Conservation (phyloP, 1,139 yeast species). For the Ogataea hybrid region DNA sequence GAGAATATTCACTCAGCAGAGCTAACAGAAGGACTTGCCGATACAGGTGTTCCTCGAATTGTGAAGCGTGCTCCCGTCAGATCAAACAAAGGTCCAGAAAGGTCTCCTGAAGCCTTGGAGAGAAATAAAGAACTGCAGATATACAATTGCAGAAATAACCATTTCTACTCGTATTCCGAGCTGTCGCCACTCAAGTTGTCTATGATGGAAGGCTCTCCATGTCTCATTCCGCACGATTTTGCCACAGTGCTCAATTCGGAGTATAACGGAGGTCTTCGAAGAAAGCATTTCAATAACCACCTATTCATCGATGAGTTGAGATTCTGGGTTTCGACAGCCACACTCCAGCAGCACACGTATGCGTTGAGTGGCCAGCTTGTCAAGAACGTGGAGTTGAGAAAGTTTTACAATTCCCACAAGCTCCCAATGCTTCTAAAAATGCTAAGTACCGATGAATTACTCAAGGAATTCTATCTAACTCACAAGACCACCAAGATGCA, state of each 20-base stretch:
- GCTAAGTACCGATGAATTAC: conserved; percentile 38
- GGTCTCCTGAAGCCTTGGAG: conserved; percentile 13
- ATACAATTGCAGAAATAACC: conserved; percentile 48
- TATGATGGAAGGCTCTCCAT: conserved; percentile 48
- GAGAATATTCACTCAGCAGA: conserved; percentile 2
- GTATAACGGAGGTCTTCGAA: conserved; percentile 24
- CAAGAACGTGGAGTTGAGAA: conserved; percentile 5
- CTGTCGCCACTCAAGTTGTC: conserved; percentile 44
- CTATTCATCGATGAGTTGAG: conserved; percentile 24
- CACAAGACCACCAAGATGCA: conserved; percentile 39
- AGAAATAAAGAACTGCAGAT: conserved; percentile 22
- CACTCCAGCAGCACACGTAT: conserved; percentile 12
- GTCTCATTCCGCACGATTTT: conserved; percentile 43
- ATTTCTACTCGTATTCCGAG: conserved; percentile 38
- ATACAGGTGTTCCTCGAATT: not conserved
- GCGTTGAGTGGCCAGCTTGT: conserved; percentile 9
- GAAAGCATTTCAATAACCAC: conserved; percentile 31
- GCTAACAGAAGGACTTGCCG: not conserved
- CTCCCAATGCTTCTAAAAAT: conserved; percentile 14
- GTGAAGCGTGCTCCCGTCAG: not conserved
- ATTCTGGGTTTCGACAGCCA: conserved; percentile 23
- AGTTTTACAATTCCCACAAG: conserved; percentile 14
- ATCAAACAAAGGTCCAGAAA: conserved; percentile 6
- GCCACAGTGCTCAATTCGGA: conserved; percentile 33
- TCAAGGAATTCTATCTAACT: conserved; percentile 43